Percentiles rank a stretch among this genome's conserved stretches.
Evolutionary conservation across 306 rosid genomes (phyloP).

Genomic region (Glycine tomentella): DNA sequence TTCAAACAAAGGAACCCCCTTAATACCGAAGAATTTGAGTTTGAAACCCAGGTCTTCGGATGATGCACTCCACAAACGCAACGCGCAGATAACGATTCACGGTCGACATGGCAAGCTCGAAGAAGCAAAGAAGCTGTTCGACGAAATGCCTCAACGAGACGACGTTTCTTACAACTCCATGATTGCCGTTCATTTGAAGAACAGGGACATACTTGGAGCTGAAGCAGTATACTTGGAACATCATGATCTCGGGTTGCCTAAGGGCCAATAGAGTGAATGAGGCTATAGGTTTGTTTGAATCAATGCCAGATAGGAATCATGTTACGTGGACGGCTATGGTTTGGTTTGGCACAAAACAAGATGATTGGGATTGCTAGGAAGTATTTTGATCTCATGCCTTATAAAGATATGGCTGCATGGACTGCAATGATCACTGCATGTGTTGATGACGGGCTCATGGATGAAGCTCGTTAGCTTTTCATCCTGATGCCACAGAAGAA

Average conservation of each 20-base stretch:
- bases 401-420: conserved; percentile 56
- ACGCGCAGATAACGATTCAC: conserved; percentile 39
- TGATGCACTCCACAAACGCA: conserved; percentile 27
- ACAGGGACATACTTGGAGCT: conserved; percentile 45
- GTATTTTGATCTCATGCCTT: conserved; percentile 59
- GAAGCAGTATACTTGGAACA: conserved; percentile 57
- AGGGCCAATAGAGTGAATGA: conserved; percentile 49
- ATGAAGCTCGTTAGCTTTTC: conserved; percentile 55
- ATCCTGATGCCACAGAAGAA: conserved; percentile 54
- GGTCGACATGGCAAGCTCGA: conserved; percentile 44
- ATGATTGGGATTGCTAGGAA: conserved; percentile 52
- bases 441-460: conserved; percentile 50
- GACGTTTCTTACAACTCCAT: conserved; percentile 50
- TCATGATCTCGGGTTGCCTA: conserved; percentile 61
- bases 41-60: neutral
- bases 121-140: conserved; percentile 54
- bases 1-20: conserved; percentile 6
- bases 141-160: conserved; percentile 50
- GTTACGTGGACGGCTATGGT: conserved; percentile 63
- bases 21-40: neutral
- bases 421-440: conserved; percentile 58
- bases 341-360: conserved; percentile 58
- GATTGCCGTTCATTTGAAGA: conserved; percentile 46
- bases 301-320: conserved; percentile 51
- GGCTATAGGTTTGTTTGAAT: conserved; percentile 55